Percentiles rank a stretch among this genome's conserved stretches.
These are phyloP conservation scores for Tolypocladium endophyticum DNA, from an alignment of 2,329 filamentous ascomycete species.

Conservation along the genomic window DNA sequence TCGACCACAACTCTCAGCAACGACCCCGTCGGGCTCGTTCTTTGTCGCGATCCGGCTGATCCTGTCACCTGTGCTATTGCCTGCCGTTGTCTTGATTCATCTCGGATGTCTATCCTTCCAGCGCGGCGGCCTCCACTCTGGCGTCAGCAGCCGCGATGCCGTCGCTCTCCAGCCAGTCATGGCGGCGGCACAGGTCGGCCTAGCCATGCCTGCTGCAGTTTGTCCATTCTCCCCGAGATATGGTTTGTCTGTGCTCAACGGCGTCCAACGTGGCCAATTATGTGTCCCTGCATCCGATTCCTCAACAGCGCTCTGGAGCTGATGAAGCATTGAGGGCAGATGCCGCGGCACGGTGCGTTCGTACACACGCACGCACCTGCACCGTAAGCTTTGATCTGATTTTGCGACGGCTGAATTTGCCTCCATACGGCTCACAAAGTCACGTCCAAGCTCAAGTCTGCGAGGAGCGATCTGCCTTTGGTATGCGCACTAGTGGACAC, in stretches of 20 bases:
- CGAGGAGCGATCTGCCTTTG: not conserved
- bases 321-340: too few species aligned
- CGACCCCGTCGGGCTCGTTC: not conserved
- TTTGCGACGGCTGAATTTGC: not conserved
- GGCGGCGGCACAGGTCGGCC: not conserved
- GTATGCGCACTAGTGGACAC: not conserved
- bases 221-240: not conserved
- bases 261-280: not conserved
- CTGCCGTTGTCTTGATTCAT: not conserved
- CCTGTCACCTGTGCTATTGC: not conserved
- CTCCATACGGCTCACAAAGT: too few species aligned
- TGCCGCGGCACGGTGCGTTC: too few species aligned
- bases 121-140: not conserved
- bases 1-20: not conserved
- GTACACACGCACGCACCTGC: not conserved
- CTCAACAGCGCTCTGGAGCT: not conserved
- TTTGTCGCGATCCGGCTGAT: not conserved
- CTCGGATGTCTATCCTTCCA: not conserved
- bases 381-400: not conserved
- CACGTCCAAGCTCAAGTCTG: too few species aligned
- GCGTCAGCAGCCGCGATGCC: not conserved
- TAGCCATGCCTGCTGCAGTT: not conserved
- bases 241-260: not conserved
- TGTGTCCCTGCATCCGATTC: not conserved
- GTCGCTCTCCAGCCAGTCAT: not conserved